Evolutionary conservation across 345 rosid species (phyloP).

Genomic region (Eucalyptus paniculata): DNA sequence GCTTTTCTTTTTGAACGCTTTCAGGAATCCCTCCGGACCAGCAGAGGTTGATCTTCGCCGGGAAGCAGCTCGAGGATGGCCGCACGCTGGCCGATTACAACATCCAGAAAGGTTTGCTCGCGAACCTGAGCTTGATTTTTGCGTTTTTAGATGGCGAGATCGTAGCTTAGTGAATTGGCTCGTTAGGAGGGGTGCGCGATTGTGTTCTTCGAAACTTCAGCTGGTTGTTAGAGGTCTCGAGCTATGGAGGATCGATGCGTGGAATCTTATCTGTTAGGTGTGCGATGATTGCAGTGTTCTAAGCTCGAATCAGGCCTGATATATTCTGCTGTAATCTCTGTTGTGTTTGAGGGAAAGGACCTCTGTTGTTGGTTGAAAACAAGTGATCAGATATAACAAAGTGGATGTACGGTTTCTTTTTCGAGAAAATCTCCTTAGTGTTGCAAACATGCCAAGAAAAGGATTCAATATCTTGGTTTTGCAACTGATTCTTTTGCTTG

Average conservation of each 20-base stretch:
- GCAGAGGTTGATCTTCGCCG: constrained; percentile 33
- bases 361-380: background rate
- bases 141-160: background rate
- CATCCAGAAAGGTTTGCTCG: constrained; percentile 15
- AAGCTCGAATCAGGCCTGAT: background rate
- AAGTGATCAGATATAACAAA: background rate
- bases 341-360: background rate
- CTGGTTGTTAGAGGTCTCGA: background rate
- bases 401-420: background rate
- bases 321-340: background rate
- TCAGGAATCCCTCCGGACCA: constrained; percentile 15
- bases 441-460: background rate
- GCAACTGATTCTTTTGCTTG: background rate
- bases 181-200: background rate
- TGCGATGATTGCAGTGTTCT: background rate
- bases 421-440: background rate
- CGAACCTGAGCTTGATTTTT: background rate
- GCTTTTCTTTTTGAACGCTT: background rate
- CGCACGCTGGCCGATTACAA: constrained; percentile 29
- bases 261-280: background rate
- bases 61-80: constrained; percentile 32
- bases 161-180: background rate
- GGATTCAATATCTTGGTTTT: background rate
- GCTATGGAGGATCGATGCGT: background rate
- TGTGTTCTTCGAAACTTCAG: background rate